Evolutionary conservation across 805 yeast species (phyloP).

Genomic region (Tetrapisispora arboricola): DNA sequence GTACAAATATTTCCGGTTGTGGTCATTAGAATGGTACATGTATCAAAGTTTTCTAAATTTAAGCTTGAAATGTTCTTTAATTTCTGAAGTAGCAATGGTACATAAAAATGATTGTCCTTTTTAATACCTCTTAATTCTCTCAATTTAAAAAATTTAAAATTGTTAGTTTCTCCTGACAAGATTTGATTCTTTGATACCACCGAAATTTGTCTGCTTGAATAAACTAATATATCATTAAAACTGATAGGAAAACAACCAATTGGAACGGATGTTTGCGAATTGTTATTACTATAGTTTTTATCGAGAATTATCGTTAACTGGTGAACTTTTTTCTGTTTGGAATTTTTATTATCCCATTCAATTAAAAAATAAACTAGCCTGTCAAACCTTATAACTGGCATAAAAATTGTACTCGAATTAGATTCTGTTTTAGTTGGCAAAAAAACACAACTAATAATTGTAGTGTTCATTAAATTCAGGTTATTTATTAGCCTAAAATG

Average conservation of each 20-base stretch:
- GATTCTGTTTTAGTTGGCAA: slow-evolving; percentile 7
- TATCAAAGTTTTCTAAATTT: slow-evolving; percentile 5
- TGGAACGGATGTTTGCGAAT: neutral
- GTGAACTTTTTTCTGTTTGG: slow-evolving; percentile 18
- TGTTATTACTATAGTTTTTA: neutral
- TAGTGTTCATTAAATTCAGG: slow-evolving; percentile 11
- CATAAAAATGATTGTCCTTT: slow-evolving; percentile 11
- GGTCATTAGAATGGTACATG: slow-evolving; percentile 18
- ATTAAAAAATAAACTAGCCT: slow-evolving; percentile 19
- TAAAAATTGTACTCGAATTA: slow-evolving; percentile 10
- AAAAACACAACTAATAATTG: slow-evolving; percentile 12
- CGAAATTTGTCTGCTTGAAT: slow-evolving; percentile 7
- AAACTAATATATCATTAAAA: slow-evolving; percentile 10
- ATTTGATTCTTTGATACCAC: slow-evolving; percentile 22
- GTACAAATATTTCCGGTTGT: slow-evolving; percentile 19
- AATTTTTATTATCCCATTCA: slow-evolving; percentile 18
- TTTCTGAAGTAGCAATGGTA: slow-evolving; percentile 13
- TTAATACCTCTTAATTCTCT: slow-evolving; percentile 11
- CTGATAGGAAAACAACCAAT: slow-evolving; percentile 16
- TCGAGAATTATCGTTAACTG: slow-evolving; percentile 17
- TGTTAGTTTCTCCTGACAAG: slow-evolving; percentile 21
- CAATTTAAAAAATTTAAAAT: slow-evolving; percentile 6
- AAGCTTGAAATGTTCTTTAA: slow-evolving; percentile 5
- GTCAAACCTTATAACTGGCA: slow-evolving; percentile 11
- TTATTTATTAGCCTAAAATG: slow-evolving; percentile 18